phyloP scores from a whole-genome alignment of 2,329 filamentous ascomycete species.

The Aspergillus tubingensis region DNA sequence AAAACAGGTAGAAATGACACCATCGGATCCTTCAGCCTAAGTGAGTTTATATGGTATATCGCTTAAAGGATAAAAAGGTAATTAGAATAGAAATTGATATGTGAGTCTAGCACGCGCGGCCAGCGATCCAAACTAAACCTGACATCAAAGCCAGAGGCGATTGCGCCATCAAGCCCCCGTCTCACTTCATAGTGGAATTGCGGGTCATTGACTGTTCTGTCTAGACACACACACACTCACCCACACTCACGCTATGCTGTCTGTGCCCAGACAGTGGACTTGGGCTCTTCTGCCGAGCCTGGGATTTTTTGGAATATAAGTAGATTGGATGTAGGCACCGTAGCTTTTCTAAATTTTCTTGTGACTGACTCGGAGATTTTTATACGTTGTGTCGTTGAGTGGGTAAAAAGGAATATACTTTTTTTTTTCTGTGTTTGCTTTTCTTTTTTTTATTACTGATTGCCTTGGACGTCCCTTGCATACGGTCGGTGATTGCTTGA shows the following conservation, averaged over 20 bases:
- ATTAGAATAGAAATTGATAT: not conserved
- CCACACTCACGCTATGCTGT: too few species aligned
- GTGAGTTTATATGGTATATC: not conserved
- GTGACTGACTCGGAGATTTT: not conserved
- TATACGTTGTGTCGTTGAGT: not conserved
- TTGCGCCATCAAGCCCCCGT: conserved; percentile 28
- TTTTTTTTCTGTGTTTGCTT: not conserved
- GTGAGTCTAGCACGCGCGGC: not conserved
- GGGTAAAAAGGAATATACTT: too few species aligned
- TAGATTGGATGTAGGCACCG: too few species aligned
- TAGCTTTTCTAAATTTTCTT: too few species aligned
- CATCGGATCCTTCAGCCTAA: not conserved
- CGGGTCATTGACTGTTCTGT: not conserved
- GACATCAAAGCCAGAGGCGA: conserved; percentile 15
- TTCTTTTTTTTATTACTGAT: not conserved
- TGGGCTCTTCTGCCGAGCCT: too few species aligned
- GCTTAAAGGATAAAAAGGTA: not conserved
- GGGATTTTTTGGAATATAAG: too few species aligned
- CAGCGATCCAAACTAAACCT: not conserved
- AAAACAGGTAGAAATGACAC: not conserved
- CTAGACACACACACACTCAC: too few species aligned
- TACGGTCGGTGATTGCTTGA: not conserved
- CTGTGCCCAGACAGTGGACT: too few species aligned
- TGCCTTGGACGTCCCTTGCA: not conserved
- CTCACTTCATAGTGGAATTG: not conserved